These are phyloP conservation scores for Fraxinus nigra DNA, from an alignment of 305 asterid species.

Conservation along the genomic window DNA sequence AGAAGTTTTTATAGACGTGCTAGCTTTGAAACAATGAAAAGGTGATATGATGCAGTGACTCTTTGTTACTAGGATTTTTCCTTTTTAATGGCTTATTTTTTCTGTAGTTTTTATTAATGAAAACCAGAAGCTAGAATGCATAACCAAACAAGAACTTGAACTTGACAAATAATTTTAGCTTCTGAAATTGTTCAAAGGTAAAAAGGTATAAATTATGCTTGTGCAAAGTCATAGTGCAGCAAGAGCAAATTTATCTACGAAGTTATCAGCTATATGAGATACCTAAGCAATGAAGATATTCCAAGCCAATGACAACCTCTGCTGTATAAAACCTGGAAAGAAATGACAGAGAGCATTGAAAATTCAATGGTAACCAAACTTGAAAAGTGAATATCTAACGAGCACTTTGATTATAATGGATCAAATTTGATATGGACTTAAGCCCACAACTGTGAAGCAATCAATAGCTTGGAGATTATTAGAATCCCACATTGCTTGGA, in stretches of 20 bases:
- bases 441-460: background rate
- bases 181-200: background rate
- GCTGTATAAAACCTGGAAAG: conserved; percentile 88
- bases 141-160: conserved; percentile 9
- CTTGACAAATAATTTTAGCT: background rate
- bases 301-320: conserved; percentile 87
- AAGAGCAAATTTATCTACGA: conserved; percentile 4
- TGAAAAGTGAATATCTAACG: background rate
- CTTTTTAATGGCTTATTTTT: background rate
- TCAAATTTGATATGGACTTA: background rate
- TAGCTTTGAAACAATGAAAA: background rate
- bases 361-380: background rate
- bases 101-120: background rate
- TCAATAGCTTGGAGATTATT: background rate
- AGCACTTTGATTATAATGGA: background rate
- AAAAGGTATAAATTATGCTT: background rate
- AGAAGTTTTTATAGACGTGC: background rate
- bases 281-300: conserved; percentile 99
- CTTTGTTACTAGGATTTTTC: background rate
- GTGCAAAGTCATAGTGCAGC: background rate
- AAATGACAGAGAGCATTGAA: background rate
- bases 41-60: background rate
- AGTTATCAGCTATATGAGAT: conserved; percentile 18
- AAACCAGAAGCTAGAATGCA: conserved; percentile 5
- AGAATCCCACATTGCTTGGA: too few species aligned